These are phyloP conservation scores for Ramaria sp. DNA, from an alignment of 768 basidiomycete species.

Conservation along the genomic window DNA sequence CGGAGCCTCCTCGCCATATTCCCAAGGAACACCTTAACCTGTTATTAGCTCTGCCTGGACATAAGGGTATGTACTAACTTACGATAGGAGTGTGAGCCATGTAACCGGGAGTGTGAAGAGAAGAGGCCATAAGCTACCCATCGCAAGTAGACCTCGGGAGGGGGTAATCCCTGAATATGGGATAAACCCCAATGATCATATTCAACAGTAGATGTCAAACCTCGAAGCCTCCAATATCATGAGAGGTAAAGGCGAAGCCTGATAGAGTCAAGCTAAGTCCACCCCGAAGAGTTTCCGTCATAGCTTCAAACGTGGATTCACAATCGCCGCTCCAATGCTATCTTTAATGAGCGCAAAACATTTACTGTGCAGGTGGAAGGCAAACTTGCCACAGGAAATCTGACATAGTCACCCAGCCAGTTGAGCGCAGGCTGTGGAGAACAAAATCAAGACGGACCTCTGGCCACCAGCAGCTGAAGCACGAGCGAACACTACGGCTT, in stretches of 20 bases:
- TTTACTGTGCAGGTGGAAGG: not conserved
- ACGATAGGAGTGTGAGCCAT: slow-evolving; percentile 28
- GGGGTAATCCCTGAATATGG: slow-evolving; percentile 43
- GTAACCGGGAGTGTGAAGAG: slow-evolving; percentile 33
- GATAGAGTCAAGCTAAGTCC: slow-evolving; percentile 22
- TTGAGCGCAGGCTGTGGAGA: not conserved
- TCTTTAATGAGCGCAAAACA: not conserved
- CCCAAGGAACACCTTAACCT: slow-evolving; percentile 22
- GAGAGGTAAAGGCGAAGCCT: slow-evolving; percentile 24
- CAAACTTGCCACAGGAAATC: slow-evolving; percentile 24
- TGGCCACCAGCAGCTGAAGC: slow-evolving; percentile 26
- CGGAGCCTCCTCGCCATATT: slow-evolving; percentile 23
- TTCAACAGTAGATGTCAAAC: slow-evolving; percentile 1
- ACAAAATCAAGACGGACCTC: slow-evolving; percentile 2
- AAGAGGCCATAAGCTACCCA: slow-evolving; percentile 73
- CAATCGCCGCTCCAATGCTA: slow-evolving; percentile 23
- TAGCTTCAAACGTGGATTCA: slow-evolving; percentile 26
- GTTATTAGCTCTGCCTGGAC: not conserved
- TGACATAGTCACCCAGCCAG: not conserved
- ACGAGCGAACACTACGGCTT: slow-evolving; percentile 25
- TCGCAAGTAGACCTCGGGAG: slow-evolving; percentile 59
- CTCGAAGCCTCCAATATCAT: slow-evolving; percentile 29
- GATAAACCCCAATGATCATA: not conserved
- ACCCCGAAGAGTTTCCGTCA: slow-evolving; percentile 27
- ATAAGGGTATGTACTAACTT: not conserved